These are phyloP conservation scores for Neurospora sp. DNA, from an alignment of 495 filamentous ascomycete genomes.

Conservation along the genomic window DNA sequence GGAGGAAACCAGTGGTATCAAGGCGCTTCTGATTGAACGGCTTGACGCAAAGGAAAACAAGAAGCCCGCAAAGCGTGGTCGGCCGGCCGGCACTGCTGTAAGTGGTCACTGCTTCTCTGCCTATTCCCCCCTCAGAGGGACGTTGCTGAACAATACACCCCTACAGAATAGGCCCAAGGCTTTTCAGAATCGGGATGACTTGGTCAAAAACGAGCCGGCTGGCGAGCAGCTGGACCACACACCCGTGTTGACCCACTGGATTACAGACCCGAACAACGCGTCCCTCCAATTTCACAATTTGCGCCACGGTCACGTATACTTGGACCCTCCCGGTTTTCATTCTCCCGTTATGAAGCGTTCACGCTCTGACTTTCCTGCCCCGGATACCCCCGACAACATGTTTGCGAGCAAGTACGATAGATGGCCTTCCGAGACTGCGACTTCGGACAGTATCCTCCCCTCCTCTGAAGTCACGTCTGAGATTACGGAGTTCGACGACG, in stretches of 20 bases:
- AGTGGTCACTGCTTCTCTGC: slow-evolving; percentile 1
- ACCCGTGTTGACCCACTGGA: slow-evolving; percentile 6
- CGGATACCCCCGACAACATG: slow-evolving; percentile 11
- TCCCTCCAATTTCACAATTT: slow-evolving; percentile 6
- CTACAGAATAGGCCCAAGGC: slow-evolving; percentile 2
- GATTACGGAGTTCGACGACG: slow-evolving; percentile 16
- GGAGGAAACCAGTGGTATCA: slow-evolving; percentile 55
- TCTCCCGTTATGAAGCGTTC: slow-evolving; percentile 11
- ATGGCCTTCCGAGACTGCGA: slow-evolving; percentile 21
- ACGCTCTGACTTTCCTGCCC: slow-evolving; percentile 8
- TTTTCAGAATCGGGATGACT: background rate
- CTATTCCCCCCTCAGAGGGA: background rate
- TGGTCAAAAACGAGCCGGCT: slow-evolving; percentile 25
- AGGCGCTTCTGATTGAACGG: slow-evolving; percentile 57
- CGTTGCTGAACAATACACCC: background rate
- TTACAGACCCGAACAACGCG: slow-evolving; percentile 1
- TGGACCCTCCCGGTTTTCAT: slow-evolving; percentile 11
- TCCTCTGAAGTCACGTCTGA: slow-evolving; percentile 21
- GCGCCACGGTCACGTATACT: slow-evolving; percentile 8
- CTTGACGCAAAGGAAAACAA: slow-evolving; percentile 62
- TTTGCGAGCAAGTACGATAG: slow-evolving; percentile 10
- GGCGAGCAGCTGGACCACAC: slow-evolving; percentile 5
- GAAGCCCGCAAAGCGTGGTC: slow-evolving; percentile 24
- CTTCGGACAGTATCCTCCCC: slow-evolving; percentile 17
- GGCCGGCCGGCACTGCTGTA: slow-evolving; percentile 6